Conservation (phyloP, 2,329 filamentous ascomycete species). For the Alternaria consortialis region DNA sequence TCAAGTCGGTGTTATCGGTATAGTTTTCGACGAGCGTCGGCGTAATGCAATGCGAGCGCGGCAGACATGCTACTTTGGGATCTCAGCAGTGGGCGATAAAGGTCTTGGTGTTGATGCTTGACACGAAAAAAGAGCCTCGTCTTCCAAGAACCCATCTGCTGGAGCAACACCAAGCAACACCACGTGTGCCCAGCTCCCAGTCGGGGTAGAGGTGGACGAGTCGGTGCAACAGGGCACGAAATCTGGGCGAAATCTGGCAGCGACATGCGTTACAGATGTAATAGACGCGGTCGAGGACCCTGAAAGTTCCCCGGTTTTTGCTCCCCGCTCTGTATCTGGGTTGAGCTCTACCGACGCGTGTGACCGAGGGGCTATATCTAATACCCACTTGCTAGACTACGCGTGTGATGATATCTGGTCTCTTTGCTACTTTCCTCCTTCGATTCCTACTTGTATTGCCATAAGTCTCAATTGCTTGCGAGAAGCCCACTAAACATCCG, state of each 20-base stretch:
- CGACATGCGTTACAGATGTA: slow-evolving; percentile 9
- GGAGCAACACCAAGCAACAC: slow-evolving; percentile 11
- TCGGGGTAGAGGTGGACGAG: slow-evolving; percentile 30
- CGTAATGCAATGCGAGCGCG: slow-evolving; percentile 29
- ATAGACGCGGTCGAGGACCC: slow-evolving; percentile 12
- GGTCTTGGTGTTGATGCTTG: slow-evolving; percentile 17
- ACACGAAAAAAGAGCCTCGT: slow-evolving; percentile 18
- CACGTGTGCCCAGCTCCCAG: slow-evolving; percentile 28
- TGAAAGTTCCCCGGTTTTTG: slow-evolving; percentile 20
- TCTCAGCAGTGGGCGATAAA: slow-evolving; percentile 10
- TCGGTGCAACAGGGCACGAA: slow-evolving; percentile 37
- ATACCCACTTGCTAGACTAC: slow-evolving; percentile 10
- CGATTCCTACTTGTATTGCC: not conserved
- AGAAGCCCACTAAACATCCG: not conserved
- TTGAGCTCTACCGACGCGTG: slow-evolving; percentile 15
- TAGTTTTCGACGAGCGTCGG: slow-evolving; percentile 30
- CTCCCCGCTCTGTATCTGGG: slow-evolving; percentile 13
- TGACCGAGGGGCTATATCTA: slow-evolving; percentile 7
- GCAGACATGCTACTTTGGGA: slow-evolving; percentile 9
- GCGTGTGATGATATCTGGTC: slow-evolving; percentile 6
- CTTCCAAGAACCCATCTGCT: slow-evolving; percentile 20
- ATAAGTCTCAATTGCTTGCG: not conserved
- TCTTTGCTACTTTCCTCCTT: not conserved
- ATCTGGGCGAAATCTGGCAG: slow-evolving; percentile 27
- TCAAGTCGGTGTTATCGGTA: slow-evolving; percentile 25